These are phyloP conservation scores for Eudorina sp. DNA, from an alignment of 139 green algal species.

Conservation along the genomic window DNA sequence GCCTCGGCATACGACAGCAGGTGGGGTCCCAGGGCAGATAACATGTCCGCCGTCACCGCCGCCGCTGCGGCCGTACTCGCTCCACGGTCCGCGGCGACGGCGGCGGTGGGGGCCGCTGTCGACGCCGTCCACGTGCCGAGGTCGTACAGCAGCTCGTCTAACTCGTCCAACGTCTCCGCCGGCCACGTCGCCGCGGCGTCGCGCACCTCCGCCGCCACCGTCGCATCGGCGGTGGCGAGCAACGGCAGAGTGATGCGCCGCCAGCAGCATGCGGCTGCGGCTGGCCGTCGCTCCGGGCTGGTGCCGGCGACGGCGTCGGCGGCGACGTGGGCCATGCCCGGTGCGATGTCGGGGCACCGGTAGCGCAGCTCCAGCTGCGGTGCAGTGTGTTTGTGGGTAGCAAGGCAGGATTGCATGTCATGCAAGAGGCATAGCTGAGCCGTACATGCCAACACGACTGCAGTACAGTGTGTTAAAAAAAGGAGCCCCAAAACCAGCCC, in stretches of 20 bases:
- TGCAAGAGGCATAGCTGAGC: too few relatives aligned
- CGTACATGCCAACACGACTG: too few relatives aligned
- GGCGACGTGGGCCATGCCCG: neutral
- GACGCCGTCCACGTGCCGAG: neutral
- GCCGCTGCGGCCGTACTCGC: neutral
- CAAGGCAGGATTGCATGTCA: too few relatives aligned
- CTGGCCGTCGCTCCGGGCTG: neutral
- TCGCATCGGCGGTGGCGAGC: neutral
- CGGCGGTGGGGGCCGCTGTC: neutral
- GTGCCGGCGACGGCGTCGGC: neutral
- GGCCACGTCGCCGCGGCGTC: neutral
- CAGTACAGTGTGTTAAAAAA: too few relatives aligned
- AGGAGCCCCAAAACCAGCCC: too few relatives aligned
- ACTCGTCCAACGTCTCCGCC: neutral
- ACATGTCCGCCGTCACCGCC: neutral
- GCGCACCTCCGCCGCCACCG: neutral
- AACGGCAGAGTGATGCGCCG: neutral
- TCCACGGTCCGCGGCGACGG: neutral
- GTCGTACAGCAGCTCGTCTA: slow-evolving; percentile 14
- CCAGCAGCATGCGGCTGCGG: neutral
- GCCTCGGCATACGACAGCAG: neutral
- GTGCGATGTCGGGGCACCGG: too few relatives aligned
- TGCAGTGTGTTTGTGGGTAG: too few relatives aligned
- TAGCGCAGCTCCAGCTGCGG: slow-evolving; percentile 2
- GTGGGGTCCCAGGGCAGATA: neutral